A percentile compares a stretch with the other conserved stretches of the same genome.
Evolutionary conservation across 352 stramenopile genomes (phyloP).

Genomic region (Plasmopara muralis): DNA sequence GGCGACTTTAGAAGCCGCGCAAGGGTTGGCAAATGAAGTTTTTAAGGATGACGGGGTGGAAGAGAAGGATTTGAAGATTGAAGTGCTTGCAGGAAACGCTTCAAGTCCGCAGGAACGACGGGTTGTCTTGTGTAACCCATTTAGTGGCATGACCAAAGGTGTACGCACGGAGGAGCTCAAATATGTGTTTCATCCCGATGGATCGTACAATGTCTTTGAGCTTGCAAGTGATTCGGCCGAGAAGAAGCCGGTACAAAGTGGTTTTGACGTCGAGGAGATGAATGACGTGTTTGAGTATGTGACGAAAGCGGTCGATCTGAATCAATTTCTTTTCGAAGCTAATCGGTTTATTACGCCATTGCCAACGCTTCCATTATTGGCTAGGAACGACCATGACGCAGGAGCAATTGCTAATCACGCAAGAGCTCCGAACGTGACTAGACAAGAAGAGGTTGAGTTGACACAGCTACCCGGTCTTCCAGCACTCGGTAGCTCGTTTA

Average conservation of each 20-base stretch:
- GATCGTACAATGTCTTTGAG: slow-evolving; percentile 63
- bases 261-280: slow-evolving; percentile 64
- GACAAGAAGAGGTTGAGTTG: slow-evolving; percentile 13
- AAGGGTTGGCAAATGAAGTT: too few species aligned
- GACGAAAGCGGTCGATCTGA: slow-evolving; percentile 51
- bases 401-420: neutral
- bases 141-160: slow-evolving; percentile 61
- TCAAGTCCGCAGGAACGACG: slow-evolving; percentile 30
- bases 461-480: slow-evolving; percentile 16
- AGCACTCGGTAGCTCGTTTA: slow-evolving; percentile 8
- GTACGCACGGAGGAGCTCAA: slow-evolving; percentile 61
- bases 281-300: slow-evolving; percentile 47
- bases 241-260: slow-evolving; percentile 41
- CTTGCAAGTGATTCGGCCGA: slow-evolving; percentile 38
- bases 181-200: slow-evolving; percentile 64
- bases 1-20: neutral
- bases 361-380: slow-evolving; percentile 1
- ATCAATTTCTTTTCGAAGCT: slow-evolving; percentile 64
- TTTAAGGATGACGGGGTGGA: slow-evolving; percentile 13
- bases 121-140: slow-evolving; percentile 63
- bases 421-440: neutral
- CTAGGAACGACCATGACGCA: neutral
- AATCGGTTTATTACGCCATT: slow-evolving; percentile 50
- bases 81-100: slow-evolving; percentile 14
- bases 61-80: slow-evolving; percentile 3